These are phyloP conservation scores for Lachnellula hyalina DNA, from an alignment of 2,329 filamentous ascomycete genomes.

Conservation along the genomic window DNA sequence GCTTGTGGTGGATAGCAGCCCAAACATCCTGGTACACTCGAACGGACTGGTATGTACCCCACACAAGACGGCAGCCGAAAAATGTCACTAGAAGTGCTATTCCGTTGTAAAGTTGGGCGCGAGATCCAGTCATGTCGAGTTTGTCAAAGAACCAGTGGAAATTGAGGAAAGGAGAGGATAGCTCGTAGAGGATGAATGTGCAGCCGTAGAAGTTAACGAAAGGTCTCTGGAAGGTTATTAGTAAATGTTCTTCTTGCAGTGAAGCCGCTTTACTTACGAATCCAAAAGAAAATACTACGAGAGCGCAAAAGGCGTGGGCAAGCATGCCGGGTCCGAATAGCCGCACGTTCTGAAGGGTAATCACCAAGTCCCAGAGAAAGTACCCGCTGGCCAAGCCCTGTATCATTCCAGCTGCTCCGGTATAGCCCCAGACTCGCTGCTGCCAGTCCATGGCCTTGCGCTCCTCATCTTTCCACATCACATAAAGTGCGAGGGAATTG, in stretches of 20 bases:
- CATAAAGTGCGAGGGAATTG: conserved; percentile 67
- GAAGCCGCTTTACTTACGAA: conserved; percentile 55
- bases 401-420: conserved; percentile 64
- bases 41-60: conserved; percentile 68
- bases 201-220: conserved; percentile 80
- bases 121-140: conserved; percentile 70
- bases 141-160: conserved; percentile 93
- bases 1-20: conserved; percentile 45
- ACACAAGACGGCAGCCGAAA: conserved; percentile 71
- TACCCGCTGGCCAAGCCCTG: conserved; percentile 75
- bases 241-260: neutral
- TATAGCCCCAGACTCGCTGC: conserved; percentile 73
- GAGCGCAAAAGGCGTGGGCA: conserved; percentile 69
- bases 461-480: conserved; percentile 64
- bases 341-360: conserved; percentile 61
- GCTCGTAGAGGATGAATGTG: conserved; percentile 81
- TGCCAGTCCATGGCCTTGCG: conserved; percentile 60
- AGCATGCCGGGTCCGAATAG: conserved; percentile 58
- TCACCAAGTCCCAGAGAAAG: conserved; percentile 75
- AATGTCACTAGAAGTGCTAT: conserved; percentile 67
- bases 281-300: conserved; percentile 70
- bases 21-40: conserved; percentile 67
- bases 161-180: conserved; percentile 80
- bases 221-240: conserved; percentile 53
- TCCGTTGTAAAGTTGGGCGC: conserved; percentile 71